Evolutionary conservation across 768 basidiomycete species (phyloP), one percentile per base, ranked within the genome.

Genomic region (Hydnomerulius pinastri): DNA sequence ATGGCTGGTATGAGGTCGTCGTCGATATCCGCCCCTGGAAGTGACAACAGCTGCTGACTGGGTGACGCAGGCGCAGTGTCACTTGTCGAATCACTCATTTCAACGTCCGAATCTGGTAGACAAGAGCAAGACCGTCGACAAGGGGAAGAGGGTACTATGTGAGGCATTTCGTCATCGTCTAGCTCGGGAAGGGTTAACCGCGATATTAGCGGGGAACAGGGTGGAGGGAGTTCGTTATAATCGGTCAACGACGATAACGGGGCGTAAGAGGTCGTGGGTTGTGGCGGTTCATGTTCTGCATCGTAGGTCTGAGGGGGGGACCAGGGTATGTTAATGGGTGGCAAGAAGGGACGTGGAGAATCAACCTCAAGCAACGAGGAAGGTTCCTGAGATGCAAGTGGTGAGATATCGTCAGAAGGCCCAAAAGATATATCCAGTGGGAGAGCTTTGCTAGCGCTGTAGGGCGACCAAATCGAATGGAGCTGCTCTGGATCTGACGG

Each of bases 11-110:
- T 61, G 12, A 78, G 67, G 25, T 67, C 63, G 21, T 77, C 68
- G 49, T 76, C 76, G 6, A 65, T 68, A n/a, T 75, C 74, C 20
- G 66, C 76, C 5, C 75, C 75, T 1, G 75, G 76, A 10, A 76
- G 67, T 1, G 73, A 71, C 21, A 75, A 45, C 12, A 76, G 51
- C 4, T 56, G 55, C 44, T 57, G 58, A 8, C 61, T 40, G n/a
- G 67, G 53, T 29, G 54, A 51, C 6, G 43, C n/a, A 47, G 56
- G 44, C 13, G 40, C 44, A 29, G 57, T 38, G 17, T 66, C 61
- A 20, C 44, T 25, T 21, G 53, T 36, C 38, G 50, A 43, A n/a
- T 61, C 62, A 32, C 23, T 42, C 57, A 57, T 60, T 36, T 58
- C 58, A 40, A 64, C 48, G 25, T 70, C 64, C 3, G 62, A 54